Conservation (phyloP, 495 filamentous ascomycete genomes). For the Penicillium daleae region DNA sequence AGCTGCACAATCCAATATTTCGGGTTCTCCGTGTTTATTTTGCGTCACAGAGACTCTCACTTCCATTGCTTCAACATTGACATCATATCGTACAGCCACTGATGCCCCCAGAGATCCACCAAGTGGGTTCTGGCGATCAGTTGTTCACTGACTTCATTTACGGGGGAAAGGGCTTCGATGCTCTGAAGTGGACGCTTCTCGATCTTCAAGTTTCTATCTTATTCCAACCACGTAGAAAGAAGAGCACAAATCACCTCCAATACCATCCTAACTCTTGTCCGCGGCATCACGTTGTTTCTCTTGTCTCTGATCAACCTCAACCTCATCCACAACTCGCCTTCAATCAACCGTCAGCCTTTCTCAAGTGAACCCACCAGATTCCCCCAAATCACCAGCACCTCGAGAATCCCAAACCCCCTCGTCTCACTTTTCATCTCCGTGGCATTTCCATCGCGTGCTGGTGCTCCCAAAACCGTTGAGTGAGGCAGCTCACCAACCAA, state of each 20-base stretch:
- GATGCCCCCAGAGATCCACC: slow-evolving; percentile 20
- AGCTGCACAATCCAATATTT: slow-evolving; percentile 8
- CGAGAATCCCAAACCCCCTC: not conserved
- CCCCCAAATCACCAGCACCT: not conserved
- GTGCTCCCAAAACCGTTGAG: not conserved
- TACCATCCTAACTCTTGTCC: not conserved
- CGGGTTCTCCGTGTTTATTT: not conserved
- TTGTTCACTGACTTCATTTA: slow-evolving; percentile 22
- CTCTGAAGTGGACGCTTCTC: not conserved
- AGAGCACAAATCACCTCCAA: not conserved
- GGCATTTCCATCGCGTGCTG: not conserved
- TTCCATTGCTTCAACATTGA: slow-evolving; percentile 15
- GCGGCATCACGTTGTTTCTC: slow-evolving; percentile 4
- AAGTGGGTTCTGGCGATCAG: slow-evolving; percentile 22
- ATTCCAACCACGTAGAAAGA: not conserved
- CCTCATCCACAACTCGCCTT: not conserved
- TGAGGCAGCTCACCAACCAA: slow-evolving; percentile 3
- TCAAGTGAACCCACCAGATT: not conserved
- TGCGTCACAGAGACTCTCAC: not conserved
- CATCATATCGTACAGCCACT: slow-evolving; percentile 19
- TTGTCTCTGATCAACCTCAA: not conserved
- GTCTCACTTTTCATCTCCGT: not conserved
- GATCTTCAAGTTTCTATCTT: slow-evolving; percentile 1
- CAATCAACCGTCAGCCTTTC: not conserved
- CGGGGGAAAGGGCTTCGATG: not conserved